These are phyloP conservation scores for Penicillium antarcticum DNA, from an alignment of 495 filamentous ascomycete genomes.

Conservation along the genomic window DNA sequence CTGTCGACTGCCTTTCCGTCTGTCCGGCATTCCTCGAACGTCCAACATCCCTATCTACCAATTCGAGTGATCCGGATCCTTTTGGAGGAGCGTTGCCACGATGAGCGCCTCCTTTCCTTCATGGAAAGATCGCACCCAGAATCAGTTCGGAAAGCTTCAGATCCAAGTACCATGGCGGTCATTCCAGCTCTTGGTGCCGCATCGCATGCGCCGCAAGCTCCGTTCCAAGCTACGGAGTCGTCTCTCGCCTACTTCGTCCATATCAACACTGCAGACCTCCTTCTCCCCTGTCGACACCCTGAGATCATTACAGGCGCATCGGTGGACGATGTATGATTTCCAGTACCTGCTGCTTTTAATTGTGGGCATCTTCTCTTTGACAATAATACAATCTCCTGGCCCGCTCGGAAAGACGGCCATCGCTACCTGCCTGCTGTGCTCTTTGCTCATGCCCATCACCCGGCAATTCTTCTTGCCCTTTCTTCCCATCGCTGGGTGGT, in stretches of 20 bases:
- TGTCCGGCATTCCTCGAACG: conserved; percentile 24
- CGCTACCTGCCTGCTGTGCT: conserved; percentile 60
- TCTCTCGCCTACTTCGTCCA: conserved; percentile 65
- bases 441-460: conserved; percentile 82
- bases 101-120: conserved; percentile 43
- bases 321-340: conserved; percentile 82
- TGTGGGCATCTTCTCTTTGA: conserved; percentile 75
- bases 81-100: conserved; percentile 23
- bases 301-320: conserved; percentile 64
- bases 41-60: conserved; percentile 10
- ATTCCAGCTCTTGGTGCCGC: conserved; percentile 55
- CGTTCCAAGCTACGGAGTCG: conserved; percentile 70
- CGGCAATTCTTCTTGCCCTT: conserved; percentile 89
- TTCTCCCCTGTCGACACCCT: conserved; percentile 73
- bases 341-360: conserved; percentile 77
- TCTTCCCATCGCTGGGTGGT: conserved; percentile 76
- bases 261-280: conserved; percentile 78
- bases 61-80: conserved; percentile 25
- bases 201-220: conserved; percentile 68
- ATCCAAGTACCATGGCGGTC: conserved; percentile 51
- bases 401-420: conserved; percentile 67
- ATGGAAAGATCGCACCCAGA: conserved; percentile 51
- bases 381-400: conserved; percentile 70
- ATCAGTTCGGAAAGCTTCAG: conserved; percentile 47
- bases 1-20: conserved; percentile 17